A percentile compares a stretch with the other conserved stretches of the same genome.
phyloP scores from a whole-genome alignment of 495 filamentous ascomycete genomes.

The Cercophora scortea region DNA sequence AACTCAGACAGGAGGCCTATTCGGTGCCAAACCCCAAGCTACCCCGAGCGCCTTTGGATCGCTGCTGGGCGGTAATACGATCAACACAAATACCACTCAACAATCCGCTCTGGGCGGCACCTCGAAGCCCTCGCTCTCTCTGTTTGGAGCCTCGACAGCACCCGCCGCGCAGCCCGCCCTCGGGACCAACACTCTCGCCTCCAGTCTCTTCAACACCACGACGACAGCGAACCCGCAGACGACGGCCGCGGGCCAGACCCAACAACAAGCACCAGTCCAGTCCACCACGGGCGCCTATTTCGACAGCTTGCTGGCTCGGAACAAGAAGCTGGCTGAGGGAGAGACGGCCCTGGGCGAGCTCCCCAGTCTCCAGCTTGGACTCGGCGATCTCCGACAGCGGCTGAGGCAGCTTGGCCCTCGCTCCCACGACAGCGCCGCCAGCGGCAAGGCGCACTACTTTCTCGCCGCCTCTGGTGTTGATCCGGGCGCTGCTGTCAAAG shows the following conservation, averaged over 20 bases:
- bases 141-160: background rate
- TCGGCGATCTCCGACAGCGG: slow-evolving; percentile 79
- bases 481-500: slow-evolving; percentile 66
- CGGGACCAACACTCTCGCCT: background rate
- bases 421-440: slow-evolving; percentile 38
- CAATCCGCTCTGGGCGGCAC: background rate
- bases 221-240: background rate
- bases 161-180: background rate
- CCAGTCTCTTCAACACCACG: background rate
- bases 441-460: slow-evolving; percentile 75
- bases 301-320: slow-evolving; percentile 76
- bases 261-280: background rate
- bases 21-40: background rate
- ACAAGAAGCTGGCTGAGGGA: slow-evolving; percentile 53
- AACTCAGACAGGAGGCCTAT: no score
- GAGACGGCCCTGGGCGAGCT: slow-evolving; percentile 48
- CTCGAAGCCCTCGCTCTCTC: background rate
- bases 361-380: slow-evolving; percentile 68
- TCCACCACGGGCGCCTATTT: slow-evolving; percentile 59
- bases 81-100: background rate
- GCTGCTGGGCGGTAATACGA: background rate
- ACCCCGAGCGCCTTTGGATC: background rate
- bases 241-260: background rate
- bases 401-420: slow-evolving; percentile 67
- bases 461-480: slow-evolving; percentile 85